Conservation (phyloP, 805 yeast species). For the Spathaspora arborariae region DNA sequence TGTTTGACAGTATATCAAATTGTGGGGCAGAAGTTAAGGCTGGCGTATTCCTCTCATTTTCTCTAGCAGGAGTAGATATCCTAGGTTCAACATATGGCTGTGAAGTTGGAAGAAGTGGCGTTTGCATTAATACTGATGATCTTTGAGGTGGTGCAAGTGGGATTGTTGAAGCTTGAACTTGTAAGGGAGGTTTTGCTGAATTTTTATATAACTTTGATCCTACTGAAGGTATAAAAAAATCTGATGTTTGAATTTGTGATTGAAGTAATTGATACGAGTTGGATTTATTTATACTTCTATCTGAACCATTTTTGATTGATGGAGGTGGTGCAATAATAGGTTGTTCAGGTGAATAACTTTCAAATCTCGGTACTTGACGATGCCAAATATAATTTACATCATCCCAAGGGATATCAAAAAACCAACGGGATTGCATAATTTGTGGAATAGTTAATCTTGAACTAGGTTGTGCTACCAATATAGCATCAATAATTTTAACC, state of each 20-base stretch:
- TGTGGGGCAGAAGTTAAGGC: too few species aligned
- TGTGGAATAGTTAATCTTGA: conserved; percentile 30
- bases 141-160: neutral
- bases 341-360: conserved; percentile 17
- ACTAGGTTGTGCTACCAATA: conserved; percentile 30
- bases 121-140: conserved; percentile 8
- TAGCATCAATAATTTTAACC: conserved; percentile 25
- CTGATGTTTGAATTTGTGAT: conserved; percentile 32
- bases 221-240: conserved; percentile 26
- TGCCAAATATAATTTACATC: conserved; percentile 39
- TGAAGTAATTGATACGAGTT: conserved; percentile 37
- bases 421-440: conserved; percentile 34
- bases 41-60: too few species aligned
- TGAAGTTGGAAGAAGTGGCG: neutral
- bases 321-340: conserved; percentile 13
- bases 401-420: conserved; percentile 37
- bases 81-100: neutral
- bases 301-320: conserved; percentile 31
- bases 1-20: too few species aligned
- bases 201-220: neutral
- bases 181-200: neutral
- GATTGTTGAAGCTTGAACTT: neutral
- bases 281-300: conserved; percentile 34
- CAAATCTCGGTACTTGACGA: conserved; percentile 28
- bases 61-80: too few species aligned